Conservation (phyloP, 495 filamentous ascomycete species). For the Penicillium crystallinum region DNA sequence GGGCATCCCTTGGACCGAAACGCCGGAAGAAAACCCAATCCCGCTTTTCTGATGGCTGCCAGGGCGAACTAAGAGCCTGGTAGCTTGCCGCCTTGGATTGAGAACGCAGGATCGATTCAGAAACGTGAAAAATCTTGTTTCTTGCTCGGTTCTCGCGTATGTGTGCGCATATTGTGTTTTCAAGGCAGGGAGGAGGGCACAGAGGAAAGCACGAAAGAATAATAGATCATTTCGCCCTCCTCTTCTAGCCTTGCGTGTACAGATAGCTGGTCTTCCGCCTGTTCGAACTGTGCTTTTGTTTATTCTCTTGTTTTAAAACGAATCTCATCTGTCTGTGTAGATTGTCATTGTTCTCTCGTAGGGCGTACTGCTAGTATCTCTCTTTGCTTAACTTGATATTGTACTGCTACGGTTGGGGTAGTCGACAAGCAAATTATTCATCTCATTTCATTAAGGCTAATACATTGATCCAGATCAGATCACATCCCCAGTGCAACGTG, state of each 20-base stretch:
- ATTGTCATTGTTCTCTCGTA: conserved; percentile 13
- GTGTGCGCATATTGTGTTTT: conserved; percentile 32
- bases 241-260: conserved; percentile 43
- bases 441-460: no score
- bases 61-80: conserved; percentile 3
- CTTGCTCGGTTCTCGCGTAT: conserved; percentile 8
- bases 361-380: background rate
- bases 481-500: no score
- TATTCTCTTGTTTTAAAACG: conserved; percentile 26
- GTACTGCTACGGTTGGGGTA: background rate
- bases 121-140: conserved; percentile 3
- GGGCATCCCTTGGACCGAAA: conserved; percentile 1
- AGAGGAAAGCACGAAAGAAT: conserved; percentile 21
- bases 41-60: conserved; percentile 22
- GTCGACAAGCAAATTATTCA: no score
- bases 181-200: conserved; percentile 16
- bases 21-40: conserved; percentile 12
- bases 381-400: background rate
- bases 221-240: conserved; percentile 21
- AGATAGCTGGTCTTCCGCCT: conserved; percentile 46
- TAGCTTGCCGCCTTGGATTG: conserved; percentile 26
- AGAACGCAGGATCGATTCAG: conserved; percentile 14
- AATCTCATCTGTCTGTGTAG: conserved; percentile 32
- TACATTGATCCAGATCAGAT: background rate
- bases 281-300: conserved; percentile 40